Evolutionary conservation across 2,329 filamentous ascomycete species (phyloP).

Genomic region (Clonostachys rosea): DNA sequence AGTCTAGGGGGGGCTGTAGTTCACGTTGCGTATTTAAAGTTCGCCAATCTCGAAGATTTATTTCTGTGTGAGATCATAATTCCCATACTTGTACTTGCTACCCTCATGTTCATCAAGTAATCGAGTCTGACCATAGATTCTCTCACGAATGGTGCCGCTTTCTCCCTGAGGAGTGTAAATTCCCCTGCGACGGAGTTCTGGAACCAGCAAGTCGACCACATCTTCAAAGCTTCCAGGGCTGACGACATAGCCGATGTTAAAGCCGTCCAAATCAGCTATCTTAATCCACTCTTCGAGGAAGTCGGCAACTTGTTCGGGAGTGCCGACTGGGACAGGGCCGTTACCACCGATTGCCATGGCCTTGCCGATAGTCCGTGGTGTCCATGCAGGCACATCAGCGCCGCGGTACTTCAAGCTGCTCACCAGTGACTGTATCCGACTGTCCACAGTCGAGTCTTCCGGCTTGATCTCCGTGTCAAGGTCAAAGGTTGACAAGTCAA

Average conservation of each 20-base stretch:
- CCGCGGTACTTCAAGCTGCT: conserved; percentile 21
- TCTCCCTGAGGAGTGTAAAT: no score
- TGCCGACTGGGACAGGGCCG: conserved; percentile 19
- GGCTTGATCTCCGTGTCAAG: conserved; percentile 54
- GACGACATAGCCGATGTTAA: conserved; percentile 12
- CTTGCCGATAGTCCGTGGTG: conserved; percentile 21
- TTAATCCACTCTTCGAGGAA: conserved; percentile 22
- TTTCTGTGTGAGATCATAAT: no score
- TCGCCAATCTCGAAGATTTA: no score
- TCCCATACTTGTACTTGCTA: no score
- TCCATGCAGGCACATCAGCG: background rate
- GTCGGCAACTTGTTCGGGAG: conserved; percentile 19
- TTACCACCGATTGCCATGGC: conserved; percentile 23
- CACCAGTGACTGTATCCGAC: conserved; percentile 45
- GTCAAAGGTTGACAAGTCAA: conserved; percentile 52
- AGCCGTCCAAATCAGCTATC: conserved; percentile 3
- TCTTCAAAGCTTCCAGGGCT: conserved; percentile 2
- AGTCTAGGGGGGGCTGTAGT: no score
- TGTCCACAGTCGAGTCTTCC: conserved; percentile 34
- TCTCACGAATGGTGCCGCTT: no score
- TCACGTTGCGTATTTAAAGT: no score
- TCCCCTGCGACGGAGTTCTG: conserved; percentile 1
- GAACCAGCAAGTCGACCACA: conserved; percentile 9
- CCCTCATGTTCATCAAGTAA: no score
- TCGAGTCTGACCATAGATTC: no score